Conservation (phyloP, 805 yeast species). For the Starmera caribaea region DNA sequence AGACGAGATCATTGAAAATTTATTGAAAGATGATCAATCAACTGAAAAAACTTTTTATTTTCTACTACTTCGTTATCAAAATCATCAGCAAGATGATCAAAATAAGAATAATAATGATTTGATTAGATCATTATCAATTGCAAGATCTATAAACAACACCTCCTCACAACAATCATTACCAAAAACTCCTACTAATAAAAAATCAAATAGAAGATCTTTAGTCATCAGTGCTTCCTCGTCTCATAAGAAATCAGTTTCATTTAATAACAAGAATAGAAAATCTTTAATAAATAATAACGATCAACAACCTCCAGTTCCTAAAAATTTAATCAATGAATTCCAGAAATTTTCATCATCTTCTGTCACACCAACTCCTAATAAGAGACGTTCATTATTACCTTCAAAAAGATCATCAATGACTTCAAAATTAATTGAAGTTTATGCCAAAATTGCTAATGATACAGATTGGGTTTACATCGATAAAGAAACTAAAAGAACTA, state of each 20-base stretch:
- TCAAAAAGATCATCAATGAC: slow-evolving; percentile 64
- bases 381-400: slow-evolving; percentile 24
- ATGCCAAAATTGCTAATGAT: slow-evolving; percentile 55
- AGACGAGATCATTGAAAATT: slow-evolving; percentile 41
- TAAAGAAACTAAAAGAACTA: slow-evolving; percentile 64
- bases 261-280: slow-evolving; percentile 24
- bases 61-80: slow-evolving; percentile 63
- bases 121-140: slow-evolving; percentile 20
- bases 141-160: slow-evolving; percentile 16
- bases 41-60: slow-evolving; percentile 79
- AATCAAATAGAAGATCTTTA: slow-evolving; percentile 26
- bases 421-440: slow-evolving; percentile 58
- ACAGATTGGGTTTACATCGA: slow-evolving; percentile 63
- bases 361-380: slow-evolving; percentile 5
- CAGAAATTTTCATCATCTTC: slow-evolving; percentile 2
- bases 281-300: slow-evolving; percentile 13
- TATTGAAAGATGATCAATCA: slow-evolving; percentile 47
- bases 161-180: slow-evolving; percentile 1
- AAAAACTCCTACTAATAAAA: slow-evolving; percentile 19
- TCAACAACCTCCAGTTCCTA: slow-evolving; percentile 10
- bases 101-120: slow-evolving; percentile 7
- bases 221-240: slow-evolving; percentile 38
- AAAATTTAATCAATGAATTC: slow-evolving; percentile 4
- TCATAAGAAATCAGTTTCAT: slow-evolving; percentile 39
- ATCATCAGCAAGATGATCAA: slow-evolving; percentile 38